A percentile compares a stretch with the other conserved stretches of the same genome.
These are phyloP conservation scores for Fusarium sp. DNA, from an alignment of 2,329 filamentous ascomycete genomes.

Conservation along the genomic window DNA sequence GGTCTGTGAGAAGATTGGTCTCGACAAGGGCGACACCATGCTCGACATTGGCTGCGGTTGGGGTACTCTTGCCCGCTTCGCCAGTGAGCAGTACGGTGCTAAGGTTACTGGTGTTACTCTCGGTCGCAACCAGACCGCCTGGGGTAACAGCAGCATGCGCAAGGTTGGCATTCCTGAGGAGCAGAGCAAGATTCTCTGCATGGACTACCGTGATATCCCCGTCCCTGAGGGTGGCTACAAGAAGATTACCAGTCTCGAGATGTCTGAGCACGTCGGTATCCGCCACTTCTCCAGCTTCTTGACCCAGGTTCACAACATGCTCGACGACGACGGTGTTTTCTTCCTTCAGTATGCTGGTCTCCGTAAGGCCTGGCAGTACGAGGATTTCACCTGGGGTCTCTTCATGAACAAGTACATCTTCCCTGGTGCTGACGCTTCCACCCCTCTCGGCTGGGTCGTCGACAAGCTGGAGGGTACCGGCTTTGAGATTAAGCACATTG, in stretches of 20 bases:
- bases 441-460: constrained; percentile 89
- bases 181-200: constrained; percentile 93
- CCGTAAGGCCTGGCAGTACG: constrained; percentile 96
- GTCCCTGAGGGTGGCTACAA: constrained; percentile 79
- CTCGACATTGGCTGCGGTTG: constrained; percentile 98
- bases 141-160: constrained; percentile 92
- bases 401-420: constrained; percentile 99
- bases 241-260: constrained; percentile 97
- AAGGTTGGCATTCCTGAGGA: constrained; percentile 85
- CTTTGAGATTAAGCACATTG: constrained; percentile 87
- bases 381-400: constrained; percentile 97
- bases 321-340: constrained; percentile 95
- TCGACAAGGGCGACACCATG: constrained; percentile 84
- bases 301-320: constrained; percentile 92
- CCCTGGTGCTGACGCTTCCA: constrained; percentile 95
- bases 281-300: constrained; percentile 87
- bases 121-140: constrained; percentile 95
- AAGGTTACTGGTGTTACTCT: constrained; percentile 91
- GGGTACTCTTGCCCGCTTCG: constrained; percentile 96
- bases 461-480: constrained; percentile 82
- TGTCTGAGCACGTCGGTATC: constrained; percentile 98
- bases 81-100: constrained; percentile 91
- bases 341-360: constrained; percentile 97
- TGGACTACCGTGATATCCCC: constrained; percentile 97
- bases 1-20: constrained; percentile 94